Evolutionary conservation across 108 stramenopile genomes (phyloP).

Genomic region (Nitzschia putrida): DNA sequence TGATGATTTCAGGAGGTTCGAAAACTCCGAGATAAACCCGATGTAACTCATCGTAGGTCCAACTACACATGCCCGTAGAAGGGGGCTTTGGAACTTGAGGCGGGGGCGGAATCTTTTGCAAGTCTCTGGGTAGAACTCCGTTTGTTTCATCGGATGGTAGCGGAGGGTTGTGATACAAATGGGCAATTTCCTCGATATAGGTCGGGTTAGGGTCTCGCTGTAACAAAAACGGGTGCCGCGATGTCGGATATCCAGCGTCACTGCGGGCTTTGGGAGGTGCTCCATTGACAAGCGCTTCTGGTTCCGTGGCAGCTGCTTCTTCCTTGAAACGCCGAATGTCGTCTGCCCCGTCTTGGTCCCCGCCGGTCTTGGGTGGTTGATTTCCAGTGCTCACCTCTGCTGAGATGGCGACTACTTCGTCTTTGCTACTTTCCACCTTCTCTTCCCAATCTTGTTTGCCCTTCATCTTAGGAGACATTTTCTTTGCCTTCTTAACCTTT

Average conservation of each 20-base stretch:
- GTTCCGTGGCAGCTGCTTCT: neutral
- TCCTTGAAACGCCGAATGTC: too few relatives aligned
- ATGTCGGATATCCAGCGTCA: neutral
- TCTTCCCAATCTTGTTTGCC: too few relatives aligned
- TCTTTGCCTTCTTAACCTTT: too few relatives aligned
- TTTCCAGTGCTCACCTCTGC: too few relatives aligned
- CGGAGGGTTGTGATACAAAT: conserved; percentile 58
- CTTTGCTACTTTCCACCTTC: too few relatives aligned
- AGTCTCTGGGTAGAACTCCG: conserved; percentile 24
- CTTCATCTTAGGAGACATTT: too few relatives aligned
- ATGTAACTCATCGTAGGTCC: conserved; percentile 56
- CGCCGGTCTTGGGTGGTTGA: too few relatives aligned
- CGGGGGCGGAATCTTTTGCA: conserved; percentile 47
- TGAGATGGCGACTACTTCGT: too few relatives aligned
- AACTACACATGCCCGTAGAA: conserved; percentile 46
- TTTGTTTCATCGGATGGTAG: conserved; percentile 32
- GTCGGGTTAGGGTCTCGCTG: conserved; percentile 21
- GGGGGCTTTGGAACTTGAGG: conserved; percentile 39
- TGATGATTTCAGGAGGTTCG: neutral
- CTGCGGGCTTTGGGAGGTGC: neutral
- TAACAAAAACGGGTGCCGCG: neutral
- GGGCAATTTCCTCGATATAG: conserved; percentile 63
- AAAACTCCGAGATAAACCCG: conserved; percentile 64
- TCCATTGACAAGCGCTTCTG: neutral
- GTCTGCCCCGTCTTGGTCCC: too few relatives aligned